Base-by-base conservation (phyloP, 495 filamentous ascomycete species). In the Penicillium verhagenii region DNA sequence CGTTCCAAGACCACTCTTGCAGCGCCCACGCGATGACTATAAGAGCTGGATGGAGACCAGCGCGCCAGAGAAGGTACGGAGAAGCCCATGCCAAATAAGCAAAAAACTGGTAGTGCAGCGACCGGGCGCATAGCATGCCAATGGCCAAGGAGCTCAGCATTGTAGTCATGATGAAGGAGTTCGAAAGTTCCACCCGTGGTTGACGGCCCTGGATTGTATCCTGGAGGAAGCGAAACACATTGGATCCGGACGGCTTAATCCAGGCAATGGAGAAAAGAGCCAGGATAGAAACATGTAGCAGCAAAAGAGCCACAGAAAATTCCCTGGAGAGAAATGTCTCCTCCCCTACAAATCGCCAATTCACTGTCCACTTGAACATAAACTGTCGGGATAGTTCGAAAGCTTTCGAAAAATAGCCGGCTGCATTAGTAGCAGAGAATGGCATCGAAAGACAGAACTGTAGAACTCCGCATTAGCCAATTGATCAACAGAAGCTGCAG, bases 1-100 rank as follows among this genome's bases (percentile, higher is more conserved):
- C 84, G 64, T 97, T 96, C 94, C 94, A 98, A 9, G 90, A 91
- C 91, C 89, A 93, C 63, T 98, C 94, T 68, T 98, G 94, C 42
- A 82, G 77, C 7, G 77, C 86, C 92, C 93, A 98, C 1, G 91
- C 60, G 3, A 64, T 68, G 65, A 85, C 89, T 59, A 91, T 83
- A 37, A 90, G 60, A 9, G 89, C 56, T 6, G 91, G 91, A 61
- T 91, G 87, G 54, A 88, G 60, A 4, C 87, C 86, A 52, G 85
- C 84, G 52, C 83, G 83, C 91, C 92, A 97, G 44, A 97, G 80
- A 19, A 98, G 81, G 68, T 90, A 96, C 0, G 94, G 94, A 6
- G 91, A 91, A 11, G 89, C 83, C 91, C 91, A 96, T 42, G 90
- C 87, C 39, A 96, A 79, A 77, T 93, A 96, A 46, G 90, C 82